A percentile compares a stretch with the other conserved stretches of the same genome.
These are phyloP conservation scores for Camptophora hylomeconis DNA, from an alignment of 2,329 filamentous ascomycete species.

Conservation along the genomic window DNA sequence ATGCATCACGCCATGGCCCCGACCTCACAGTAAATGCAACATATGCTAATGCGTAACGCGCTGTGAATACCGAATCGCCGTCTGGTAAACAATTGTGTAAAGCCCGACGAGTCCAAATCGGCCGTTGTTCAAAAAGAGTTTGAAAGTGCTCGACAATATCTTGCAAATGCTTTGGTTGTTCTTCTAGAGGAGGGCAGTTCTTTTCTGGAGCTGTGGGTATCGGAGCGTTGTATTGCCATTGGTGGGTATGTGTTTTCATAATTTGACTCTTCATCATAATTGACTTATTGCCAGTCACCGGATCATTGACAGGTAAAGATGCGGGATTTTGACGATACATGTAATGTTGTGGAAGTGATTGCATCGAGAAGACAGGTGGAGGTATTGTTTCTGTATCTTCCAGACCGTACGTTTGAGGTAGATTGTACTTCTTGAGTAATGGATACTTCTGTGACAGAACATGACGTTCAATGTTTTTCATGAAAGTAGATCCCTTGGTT, in stretches of 20 bases:
- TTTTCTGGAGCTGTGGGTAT: conserved; percentile 39
- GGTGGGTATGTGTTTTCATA: conserved; percentile 47
- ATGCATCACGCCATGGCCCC: conserved; percentile 80
- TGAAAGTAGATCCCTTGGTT: conserved; percentile 53
- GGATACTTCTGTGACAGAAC: conserved; percentile 60
- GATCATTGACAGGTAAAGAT: conserved; percentile 49
- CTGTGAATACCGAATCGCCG: conserved; percentile 34
- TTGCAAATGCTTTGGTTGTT: conserved; percentile 38
- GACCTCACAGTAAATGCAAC: conserved; percentile 85
- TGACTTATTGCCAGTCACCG: conserved; percentile 43
- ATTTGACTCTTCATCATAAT: conserved; percentile 43
- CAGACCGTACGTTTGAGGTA: conserved; percentile 49
- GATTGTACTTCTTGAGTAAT: conserved; percentile 50
- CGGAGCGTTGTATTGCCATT: conserved; percentile 48
- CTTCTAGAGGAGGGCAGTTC: conserved; percentile 6
- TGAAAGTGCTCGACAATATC: conserved; percentile 52
- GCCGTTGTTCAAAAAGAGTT: conserved; percentile 56
- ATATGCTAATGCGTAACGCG: conserved; percentile 65
- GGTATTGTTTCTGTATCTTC: conserved; percentile 60
- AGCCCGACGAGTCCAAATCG: conserved; percentile 76
- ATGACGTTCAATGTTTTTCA: conserved; percentile 56
- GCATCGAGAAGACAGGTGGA: conserved; percentile 29
- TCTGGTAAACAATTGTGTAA: conserved; percentile 57
- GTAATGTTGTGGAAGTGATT: conserved; percentile 18
- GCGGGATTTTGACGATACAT: conserved; percentile 76